A percentile compares a stretch with the other conserved stretches of the same genome.
Evolutionary conservation across 495 filamentous ascomycete genomes (phyloP).

Genomic region (Penicillium dipodomyicola): DNA sequence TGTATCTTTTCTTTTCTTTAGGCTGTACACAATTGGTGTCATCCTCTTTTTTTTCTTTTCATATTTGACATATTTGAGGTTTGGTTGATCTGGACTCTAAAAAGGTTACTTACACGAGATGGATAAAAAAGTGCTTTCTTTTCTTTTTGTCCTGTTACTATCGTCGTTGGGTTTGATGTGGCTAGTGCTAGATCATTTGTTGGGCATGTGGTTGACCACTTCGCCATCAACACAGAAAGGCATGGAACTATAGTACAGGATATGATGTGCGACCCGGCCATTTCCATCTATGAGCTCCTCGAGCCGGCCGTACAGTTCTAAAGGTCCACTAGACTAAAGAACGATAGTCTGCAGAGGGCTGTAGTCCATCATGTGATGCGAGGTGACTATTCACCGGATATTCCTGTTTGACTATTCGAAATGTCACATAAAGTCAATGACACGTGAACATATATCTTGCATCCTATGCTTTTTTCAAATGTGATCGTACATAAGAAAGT

Average conservation of each 20-base stretch:
- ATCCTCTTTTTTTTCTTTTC: slow-evolving; percentile 11
- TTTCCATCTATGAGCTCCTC: background rate
- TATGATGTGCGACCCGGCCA: background rate
- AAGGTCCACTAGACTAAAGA: background rate
- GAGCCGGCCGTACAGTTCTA: background rate
- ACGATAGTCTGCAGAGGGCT: background rate
- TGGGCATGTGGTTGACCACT: background rate
- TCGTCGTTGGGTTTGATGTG: background rate
- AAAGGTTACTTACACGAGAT: slow-evolving; percentile 19
- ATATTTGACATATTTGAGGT: slow-evolving; percentile 11
- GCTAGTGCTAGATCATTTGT: background rate
- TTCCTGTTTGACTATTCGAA: background rate
- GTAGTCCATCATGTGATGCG: background rate
- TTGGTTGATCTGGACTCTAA: slow-evolving; percentile 19
- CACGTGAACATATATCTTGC: background rate
- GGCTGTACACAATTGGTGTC: slow-evolving; percentile 10
- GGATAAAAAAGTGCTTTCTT: slow-evolving; percentile 21
- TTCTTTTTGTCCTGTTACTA: slow-evolving; percentile 12
- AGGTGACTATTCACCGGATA: background rate
- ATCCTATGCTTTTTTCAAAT: background rate
- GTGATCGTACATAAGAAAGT: background rate
- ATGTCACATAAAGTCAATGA: background rate
- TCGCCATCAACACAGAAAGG: background rate
- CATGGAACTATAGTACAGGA: background rate
- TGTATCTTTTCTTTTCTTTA: slow-evolving; percentile 23